These are phyloP conservation scores for Scopulariopsis brevicaulis DNA, from an alignment of 2,329 filamentous ascomycete genomes.

Conservation along the genomic window DNA sequence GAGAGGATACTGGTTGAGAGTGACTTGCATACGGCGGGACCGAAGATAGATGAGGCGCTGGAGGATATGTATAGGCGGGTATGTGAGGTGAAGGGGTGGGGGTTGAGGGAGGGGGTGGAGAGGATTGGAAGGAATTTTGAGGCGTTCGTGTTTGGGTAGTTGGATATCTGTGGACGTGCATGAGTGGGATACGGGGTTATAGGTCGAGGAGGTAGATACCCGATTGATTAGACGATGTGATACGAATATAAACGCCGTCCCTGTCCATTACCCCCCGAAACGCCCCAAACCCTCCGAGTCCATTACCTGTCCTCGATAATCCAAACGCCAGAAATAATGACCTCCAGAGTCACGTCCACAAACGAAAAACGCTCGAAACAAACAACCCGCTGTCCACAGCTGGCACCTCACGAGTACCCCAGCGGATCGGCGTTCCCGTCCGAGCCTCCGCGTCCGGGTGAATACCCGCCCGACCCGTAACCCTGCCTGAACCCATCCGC, in stretches of 20 bases:
- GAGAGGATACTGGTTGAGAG: slow-evolving; percentile 78
- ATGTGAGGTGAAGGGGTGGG: slow-evolving; percentile 70
- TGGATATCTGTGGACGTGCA: neutral
- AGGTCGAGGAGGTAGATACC: neutral
- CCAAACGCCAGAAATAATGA: neutral
- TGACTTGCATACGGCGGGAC: slow-evolving; percentile 75
- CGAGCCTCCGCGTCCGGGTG: slow-evolving; percentile 9
- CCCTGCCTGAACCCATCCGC: slow-evolving; percentile 29
- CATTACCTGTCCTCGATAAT: neutral
- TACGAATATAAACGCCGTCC: neutral
- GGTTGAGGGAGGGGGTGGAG: slow-evolving; percentile 56
- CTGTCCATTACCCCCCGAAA: neutral
- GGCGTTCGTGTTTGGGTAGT: slow-evolving; percentile 58
- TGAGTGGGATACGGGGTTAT: neutral
- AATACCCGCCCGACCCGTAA: slow-evolving; percentile 17
- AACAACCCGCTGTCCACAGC: neutral
- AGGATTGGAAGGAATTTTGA: slow-evolving; percentile 65
- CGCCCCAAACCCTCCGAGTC: neutral
- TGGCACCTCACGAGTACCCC: neutral
- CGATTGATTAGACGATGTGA: slow-evolving; percentile 7
- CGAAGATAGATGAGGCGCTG: slow-evolving; percentile 65
- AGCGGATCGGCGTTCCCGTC: neutral
- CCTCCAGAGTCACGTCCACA: neutral
- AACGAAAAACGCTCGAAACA: neutral
- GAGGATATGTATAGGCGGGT: slow-evolving; percentile 67